Base-by-base conservation (phyloP, 192 early-diverging fungal genomes). In the Coemansia sp. region DNA sequence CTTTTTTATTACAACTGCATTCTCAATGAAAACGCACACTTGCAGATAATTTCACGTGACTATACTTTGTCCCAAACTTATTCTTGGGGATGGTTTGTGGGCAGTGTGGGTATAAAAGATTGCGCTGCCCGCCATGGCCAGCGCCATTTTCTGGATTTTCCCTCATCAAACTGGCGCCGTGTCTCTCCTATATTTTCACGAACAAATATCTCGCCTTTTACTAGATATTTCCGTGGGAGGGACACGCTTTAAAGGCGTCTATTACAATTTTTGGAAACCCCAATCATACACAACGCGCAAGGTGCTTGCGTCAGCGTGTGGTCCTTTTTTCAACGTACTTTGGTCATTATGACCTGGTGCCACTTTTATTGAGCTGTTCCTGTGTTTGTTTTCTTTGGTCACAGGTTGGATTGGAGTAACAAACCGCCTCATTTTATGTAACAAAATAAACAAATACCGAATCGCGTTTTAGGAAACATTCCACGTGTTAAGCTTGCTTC, bases 121-220 rank as follows among this genome's bases (percentile, higher is more conserved):
- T 26, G 55, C 31, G 28, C 28, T 20, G 7, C 34, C 30, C 4
- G 30, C 30, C 3, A 1, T 10, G n/a, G 30, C 55, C 13, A 30
- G 1, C 28, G 23, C 48, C 48, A 16, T 25, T 9, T 51, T 51
- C 21, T 5, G 20, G 7, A 26, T 25, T 26, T 1, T 52, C 26
- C 49, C 49, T 57, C 31, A 57, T 20, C 29, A 57, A 57, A 15
- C 29, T 3, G 55, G 67, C 67, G 67, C 67, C 55, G 67, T 57
- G 67, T 42, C 61, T 63, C 60, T 69, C 52, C 67, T 69, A 69
- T 34, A 49, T 48, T 45, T 42, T 23, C 60, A 59, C 60, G 60
- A 63, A 69, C 60, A 63, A 57, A 57, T 48, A 69, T 34, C 28
- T 69, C 67, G 67, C 67, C 67, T 69, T 69, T 69, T 69, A 69